Evolutionary conservation across 768 basidiomycete genomes (phyloP), one percentile per base, ranked within the genome.

Genomic region (Serendipita sp.): DNA sequence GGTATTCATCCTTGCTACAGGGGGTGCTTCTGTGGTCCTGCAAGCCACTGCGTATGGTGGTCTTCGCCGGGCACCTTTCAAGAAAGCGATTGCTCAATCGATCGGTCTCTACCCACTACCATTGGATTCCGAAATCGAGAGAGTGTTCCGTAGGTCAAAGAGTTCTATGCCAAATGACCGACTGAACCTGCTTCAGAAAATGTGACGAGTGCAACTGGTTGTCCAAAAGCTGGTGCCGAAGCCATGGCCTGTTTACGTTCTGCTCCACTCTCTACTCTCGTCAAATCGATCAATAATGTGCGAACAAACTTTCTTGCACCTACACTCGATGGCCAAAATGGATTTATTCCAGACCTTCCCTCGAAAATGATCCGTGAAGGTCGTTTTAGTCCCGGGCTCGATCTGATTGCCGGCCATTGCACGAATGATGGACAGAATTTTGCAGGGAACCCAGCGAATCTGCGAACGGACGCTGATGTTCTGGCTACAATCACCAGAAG

Each of bases 31-130:
- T 34, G 72, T 79, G 4, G 69, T 75, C 13, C 76, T 78, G 72
- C 78, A 79, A 58, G 66, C 75, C 3, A 72, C 74, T 9, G 77
- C 78, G 3, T 75, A 75, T 63, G 77, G 74, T 67, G 78, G 77
- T 70, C 24, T 26, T 66, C 41, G 33, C 34, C 68, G 71, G 3
- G 65, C 70, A 2, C 76, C 75, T 0, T 78, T 78, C 68, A 72
- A 72, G 42, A 69, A 74, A 31, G 76, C 72, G 0, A 70, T 74
- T n/a, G 73, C 76, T 3, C 75, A 78, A 62, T 77, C 76, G 7
- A 77, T 77, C 50, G 77, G 77, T 3, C 76, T 72, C 61, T 75
- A 75, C 20, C 75, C 75, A 2, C 75, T 72, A 0, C 63, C 68
- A 11, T 72, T 68, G 13, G 64, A 66, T n/a, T 66, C 42, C 17